Evolutionary conservation across 805 yeast species (phyloP), one percentile per base, ranked within the genome.

Genomic region (Hanseniaspora singularis): DNA sequence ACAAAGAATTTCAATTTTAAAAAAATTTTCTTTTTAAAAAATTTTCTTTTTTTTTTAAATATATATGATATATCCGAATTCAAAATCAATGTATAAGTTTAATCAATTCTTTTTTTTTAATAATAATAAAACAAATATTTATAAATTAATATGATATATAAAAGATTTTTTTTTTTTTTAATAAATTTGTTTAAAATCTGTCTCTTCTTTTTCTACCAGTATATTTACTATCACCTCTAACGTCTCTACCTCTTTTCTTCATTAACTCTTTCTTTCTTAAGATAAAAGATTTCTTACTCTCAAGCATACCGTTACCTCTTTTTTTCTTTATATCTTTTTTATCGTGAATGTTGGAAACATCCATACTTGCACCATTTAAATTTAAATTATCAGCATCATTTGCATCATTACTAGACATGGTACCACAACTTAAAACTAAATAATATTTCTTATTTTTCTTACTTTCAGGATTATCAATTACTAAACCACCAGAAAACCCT

Each of bases 401-500:
- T 59, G 89, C 88, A 53, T 88, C 71, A n/a, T 81, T 69, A 47
- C 72, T 72, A 50, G 95, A 95, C 1, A 96, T 94, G 4, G 65
- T 52, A 16, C 66, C 66, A 2, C 64, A 56, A 40, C 88, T 81
- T 51, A 92, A 67, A 16, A 92, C 96, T 50, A 92, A 66, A 60
- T 92, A 92, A 62, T 81, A 85, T 64, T 92, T 92, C 63, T 81
- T 86, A 60, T 89, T 85, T 63, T 82, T 84, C 61, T 85, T 88
- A 30, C 87, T 77, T 55, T 92, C 96, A 4, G 95, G 94, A 51
- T 88, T 89, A 63, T 92, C 98, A 32, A 89, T 74, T 20, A 92
- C 87, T 54, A 89, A 70, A 52, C 98, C 98, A 58, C 98, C 96
- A 49, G 86, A 89, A 62, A 92, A 92, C 1, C 98, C 98, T 0